Base-by-base conservation (phyloP, 371 early-diverging fungal genomes). In the Mortierella sp. region DNA sequence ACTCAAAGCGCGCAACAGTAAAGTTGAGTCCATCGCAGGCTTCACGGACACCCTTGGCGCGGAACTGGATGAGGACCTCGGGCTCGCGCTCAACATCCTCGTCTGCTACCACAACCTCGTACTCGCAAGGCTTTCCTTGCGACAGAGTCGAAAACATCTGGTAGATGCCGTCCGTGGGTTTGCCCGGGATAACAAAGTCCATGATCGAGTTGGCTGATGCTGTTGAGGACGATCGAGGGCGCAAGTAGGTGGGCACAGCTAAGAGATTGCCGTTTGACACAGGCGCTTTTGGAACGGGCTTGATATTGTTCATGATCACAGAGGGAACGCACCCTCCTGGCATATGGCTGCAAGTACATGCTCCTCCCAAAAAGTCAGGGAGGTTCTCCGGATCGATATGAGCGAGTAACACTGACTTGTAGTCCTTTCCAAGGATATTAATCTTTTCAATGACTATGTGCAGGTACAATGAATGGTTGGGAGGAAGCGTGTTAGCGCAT, bases 281-380 rank as follows among this genome's bases (percentile, higher is more conserved):
- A 1, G 78, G 37, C 21, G 75, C 40, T 48, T 79, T 82, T 48
- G 77, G 75, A 1, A 85, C 79, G 21, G 85, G 74, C 74, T 85
- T 85, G 77, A 88, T 86, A 59, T 85, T 88, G 71, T 86, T 86
- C 77, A 86, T 51, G 48, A 88, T 71, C 37, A 78, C 86, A 26
- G 92, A 92, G n/a, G 93, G 93, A 1, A 92, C 93, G 74, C 93
- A 93, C 31, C 92, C 92, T 64, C 96, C 96, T 11, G 94, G 92
- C 93, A 96, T 94, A 79, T 96, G 96, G 34, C 90, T 88, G 87
- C 96, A 97, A 16, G 91, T 92, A 74, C 97, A 97, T 8, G 88
- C 83, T 31, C 97, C 97, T 34, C 97, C 97, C 37, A 96, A 85
- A 74, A 95, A 95, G 24, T 87, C 75, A 34, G 97, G 97, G 14